Conservation (phyloP, 306 rosid species). For the Crataegus laevigata region DNA sequence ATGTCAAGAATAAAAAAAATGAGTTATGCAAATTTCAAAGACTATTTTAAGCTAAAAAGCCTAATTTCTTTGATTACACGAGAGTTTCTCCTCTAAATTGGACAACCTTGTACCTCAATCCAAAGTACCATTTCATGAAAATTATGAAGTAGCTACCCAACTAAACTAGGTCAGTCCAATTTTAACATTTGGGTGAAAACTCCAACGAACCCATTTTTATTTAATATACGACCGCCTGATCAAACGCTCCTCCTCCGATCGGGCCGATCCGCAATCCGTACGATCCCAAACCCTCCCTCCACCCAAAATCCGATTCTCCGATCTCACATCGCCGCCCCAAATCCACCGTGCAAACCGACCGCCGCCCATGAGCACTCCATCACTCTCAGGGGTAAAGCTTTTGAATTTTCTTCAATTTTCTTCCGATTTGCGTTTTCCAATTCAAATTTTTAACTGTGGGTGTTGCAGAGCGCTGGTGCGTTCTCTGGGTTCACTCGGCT, state of each 20-base stretch:
- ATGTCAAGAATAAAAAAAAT: too few relatives aligned
- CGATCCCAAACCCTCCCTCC: not conserved
- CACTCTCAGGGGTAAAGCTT: conserved; percentile 38
- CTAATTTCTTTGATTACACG: not conserved
- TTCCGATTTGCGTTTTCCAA: not conserved
- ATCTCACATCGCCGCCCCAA: not conserved
- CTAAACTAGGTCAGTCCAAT: not conserved
- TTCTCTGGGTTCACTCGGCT: conserved; percentile 65
- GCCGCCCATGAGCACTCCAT: conserved; percentile 47
- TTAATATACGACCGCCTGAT: not conserved
- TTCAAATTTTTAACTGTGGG: not conserved
- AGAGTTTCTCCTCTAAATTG: not conserved
- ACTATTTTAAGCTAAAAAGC: too few relatives aligned
- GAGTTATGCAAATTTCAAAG: too few relatives aligned
- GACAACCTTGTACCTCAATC: not conserved
- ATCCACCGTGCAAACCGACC: not conserved
- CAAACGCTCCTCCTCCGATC: not conserved
- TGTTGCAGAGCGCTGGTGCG: conserved; percentile 39
- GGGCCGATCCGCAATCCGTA: not conserved
- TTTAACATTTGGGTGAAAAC: not conserved
- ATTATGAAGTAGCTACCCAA: not conserved
- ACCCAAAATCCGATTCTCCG: not conserved
- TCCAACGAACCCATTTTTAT: not conserved
- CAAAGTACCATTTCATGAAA: not conserved
- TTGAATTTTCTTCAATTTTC: not conserved